Evolutionary conservation across 1,284 basidiomycete species (phyloP).

Genomic region (Apiotrichum brassicae): DNA sequence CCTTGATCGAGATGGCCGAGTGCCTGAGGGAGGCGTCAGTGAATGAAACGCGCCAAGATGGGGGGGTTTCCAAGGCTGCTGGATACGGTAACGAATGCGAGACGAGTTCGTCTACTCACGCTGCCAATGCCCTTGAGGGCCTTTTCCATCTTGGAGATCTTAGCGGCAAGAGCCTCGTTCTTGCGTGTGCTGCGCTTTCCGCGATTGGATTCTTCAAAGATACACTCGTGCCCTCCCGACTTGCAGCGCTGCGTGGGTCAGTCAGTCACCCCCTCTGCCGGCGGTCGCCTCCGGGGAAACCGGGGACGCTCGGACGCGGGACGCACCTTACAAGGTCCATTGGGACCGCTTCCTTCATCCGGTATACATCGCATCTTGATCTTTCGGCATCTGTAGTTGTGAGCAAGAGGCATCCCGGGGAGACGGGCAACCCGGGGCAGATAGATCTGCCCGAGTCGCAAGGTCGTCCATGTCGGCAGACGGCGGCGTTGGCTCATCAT

Average conservation of each 20-base stretch:
- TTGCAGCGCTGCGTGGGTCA: slow-evolving; percentile 46
- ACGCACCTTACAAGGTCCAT: slow-evolving; percentile 74
- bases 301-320: background rate
- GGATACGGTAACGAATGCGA: no score
- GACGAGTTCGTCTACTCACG: slow-evolving; percentile 28
- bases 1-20: slow-evolving; percentile 63
- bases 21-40: no score
- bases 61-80: no score
- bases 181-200: slow-evolving; percentile 83
- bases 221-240: slow-evolving; percentile 77
- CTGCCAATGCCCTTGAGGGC: slow-evolving; percentile 60
- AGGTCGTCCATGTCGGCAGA: no score
- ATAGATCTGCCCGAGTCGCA: no score
- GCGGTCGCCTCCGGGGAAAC: background rate
- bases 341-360: slow-evolving; percentile 57
- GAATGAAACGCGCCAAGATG: no score
- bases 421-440: no score
- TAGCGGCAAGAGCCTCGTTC: slow-evolving; percentile 76
- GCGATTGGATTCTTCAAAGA: slow-evolving; percentile 90
- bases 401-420: no score
- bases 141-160: slow-evolving; percentile 85
- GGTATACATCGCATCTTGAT: slow-evolving; percentile 99
- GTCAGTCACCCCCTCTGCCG: slow-evolving; percentile 1
- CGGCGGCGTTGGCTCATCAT: background rate
- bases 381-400: slow-evolving; percentile 60